phyloP scores from a whole-genome alignment of 352 stramenopile genomes.

The Plasmopara muralis region DNA sequence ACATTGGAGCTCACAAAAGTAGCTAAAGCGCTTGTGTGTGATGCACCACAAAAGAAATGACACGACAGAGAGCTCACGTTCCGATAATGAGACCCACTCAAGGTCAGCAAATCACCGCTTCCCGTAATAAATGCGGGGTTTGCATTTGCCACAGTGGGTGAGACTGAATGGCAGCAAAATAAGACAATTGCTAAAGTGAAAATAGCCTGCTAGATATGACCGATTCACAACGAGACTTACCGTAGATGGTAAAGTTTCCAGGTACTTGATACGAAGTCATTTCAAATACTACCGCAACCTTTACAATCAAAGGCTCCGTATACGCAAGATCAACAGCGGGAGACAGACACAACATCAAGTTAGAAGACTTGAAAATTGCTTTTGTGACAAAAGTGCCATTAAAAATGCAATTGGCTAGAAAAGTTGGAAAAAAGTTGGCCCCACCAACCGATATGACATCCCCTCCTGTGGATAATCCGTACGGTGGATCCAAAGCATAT shows the following conservation, averaged over 20 bases:
- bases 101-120: slow-evolving; percentile 18
- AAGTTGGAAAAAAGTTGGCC: slow-evolving; percentile 27
- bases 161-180: slow-evolving; percentile 11
- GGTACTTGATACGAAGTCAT: slow-evolving; percentile 15
- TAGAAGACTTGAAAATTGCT: slow-evolving; percentile 20
- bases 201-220: neutral
- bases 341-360: slow-evolving; percentile 25
- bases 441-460: slow-evolving; percentile 27
- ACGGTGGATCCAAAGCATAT: slow-evolving; percentile 18
- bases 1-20: slow-evolving; percentile 23
- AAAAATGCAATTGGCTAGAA: slow-evolving; percentile 32
- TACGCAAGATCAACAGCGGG: slow-evolving; percentile 11
- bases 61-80: slow-evolving; percentile 29
- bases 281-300: slow-evolving; percentile 26
- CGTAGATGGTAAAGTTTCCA: slow-evolving; percentile 19
- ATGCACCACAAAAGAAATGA: slow-evolving; percentile 20
- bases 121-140: slow-evolving; percentile 26
- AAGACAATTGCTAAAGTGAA: neutral
- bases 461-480: slow-evolving; percentile 16
- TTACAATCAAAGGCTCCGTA: slow-evolving; percentile 7
- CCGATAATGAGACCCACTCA: slow-evolving; percentile 25
- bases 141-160: slow-evolving; percentile 18
- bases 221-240: slow-evolving; percentile 8
- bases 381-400: slow-evolving; percentile 26
- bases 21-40: slow-evolving; percentile 1